A percentile compares a stretch with the other conserved stretches of the same genome.
These are phyloP conservation scores for Houttuynia cordata DNA, from an alignment of 164 flowering plant species.

Conservation along the genomic window DNA sequence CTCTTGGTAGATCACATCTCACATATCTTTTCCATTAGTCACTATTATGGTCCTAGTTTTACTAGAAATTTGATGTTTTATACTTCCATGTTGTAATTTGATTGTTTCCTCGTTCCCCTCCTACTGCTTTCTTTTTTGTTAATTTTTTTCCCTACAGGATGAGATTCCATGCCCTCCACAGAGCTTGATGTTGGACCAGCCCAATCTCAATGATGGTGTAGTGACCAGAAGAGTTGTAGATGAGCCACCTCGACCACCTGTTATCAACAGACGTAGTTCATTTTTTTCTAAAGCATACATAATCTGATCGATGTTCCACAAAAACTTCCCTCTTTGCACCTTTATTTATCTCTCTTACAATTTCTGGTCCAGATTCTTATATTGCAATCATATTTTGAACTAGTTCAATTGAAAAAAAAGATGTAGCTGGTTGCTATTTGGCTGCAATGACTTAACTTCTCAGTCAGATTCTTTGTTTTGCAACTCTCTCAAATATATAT, in stretches of 20 bases:
- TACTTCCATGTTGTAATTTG: too few species aligned
- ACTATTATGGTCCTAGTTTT: too few species aligned
- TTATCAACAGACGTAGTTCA: slow-evolving; percentile 47
- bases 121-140: background rate
- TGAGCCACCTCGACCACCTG: slow-evolving; percentile 52
- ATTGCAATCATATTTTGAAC: too few species aligned
- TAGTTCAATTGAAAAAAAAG: too few species aligned
- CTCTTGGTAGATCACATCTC: slow-evolving; percentile 33
- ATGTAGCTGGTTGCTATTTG: too few species aligned
- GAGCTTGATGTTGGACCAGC: slow-evolving; percentile 42
- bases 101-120: background rate
- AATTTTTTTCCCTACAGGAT: slow-evolving; percentile 28
- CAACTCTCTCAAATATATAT: too few species aligned
- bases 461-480: too few species aligned
- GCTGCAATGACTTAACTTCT: too few species aligned
- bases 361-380: too few species aligned
- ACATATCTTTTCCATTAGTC: background rate
- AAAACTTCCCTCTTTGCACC: too few species aligned
- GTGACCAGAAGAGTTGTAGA: slow-evolving; percentile 34
- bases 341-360: too few species aligned
- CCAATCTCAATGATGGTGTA: slow-evolving; percentile 24
- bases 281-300: background rate
- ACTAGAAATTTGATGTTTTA: background rate
- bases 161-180: slow-evolving; percentile 46
- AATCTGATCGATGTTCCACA: too few species aligned